These are phyloP conservation scores for Neoscytalidium dimidiatum DNA, from an alignment of 2,329 filamentous ascomycete genomes.

Conservation along the genomic window DNA sequence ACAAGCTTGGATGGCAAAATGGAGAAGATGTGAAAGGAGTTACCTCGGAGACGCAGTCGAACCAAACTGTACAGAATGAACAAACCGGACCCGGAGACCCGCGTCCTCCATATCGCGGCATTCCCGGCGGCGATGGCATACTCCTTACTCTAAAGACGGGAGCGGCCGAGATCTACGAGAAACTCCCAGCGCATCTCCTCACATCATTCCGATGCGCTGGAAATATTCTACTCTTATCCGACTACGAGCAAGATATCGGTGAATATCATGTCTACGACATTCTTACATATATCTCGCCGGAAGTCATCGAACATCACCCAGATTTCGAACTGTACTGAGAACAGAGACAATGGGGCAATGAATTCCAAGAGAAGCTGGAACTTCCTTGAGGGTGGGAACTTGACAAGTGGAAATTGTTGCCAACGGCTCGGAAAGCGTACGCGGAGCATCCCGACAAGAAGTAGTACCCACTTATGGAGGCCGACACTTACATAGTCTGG, in stretches of 20 bases:
- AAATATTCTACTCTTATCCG: slow-evolving; percentile 59
- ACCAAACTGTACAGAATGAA: neutral
- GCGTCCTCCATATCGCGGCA: slow-evolving; percentile 28
- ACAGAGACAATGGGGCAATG: slow-evolving; percentile 28
- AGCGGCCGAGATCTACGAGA: slow-evolving; percentile 59
- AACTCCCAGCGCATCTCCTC: slow-evolving; percentile 58
- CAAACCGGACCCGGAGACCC: neutral
- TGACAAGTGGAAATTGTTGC: slow-evolving; percentile 63
- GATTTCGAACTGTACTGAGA: slow-evolving; percentile 58
- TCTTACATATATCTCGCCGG: slow-evolving; percentile 47
- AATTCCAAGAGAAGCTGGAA: neutral
- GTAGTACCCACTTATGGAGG: slow-evolving; percentile 42
- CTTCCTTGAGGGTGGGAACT: slow-evolving; percentile 46
- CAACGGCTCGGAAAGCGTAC: slow-evolving; percentile 54
- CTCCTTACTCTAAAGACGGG: slow-evolving; percentile 63
- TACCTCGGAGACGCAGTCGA: slow-evolving; percentile 25
- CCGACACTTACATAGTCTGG: slow-evolving; percentile 40
- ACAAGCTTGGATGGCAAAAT: neutral
- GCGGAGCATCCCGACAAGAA: slow-evolving; percentile 36
- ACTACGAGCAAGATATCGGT: slow-evolving; percentile 58
- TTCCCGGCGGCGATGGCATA: slow-evolving; percentile 49
- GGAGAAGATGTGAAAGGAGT: slow-evolving; percentile 34
- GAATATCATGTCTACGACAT: slow-evolving; percentile 50
- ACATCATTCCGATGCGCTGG: slow-evolving; percentile 60
- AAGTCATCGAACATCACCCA: slow-evolving; percentile 41